Evolutionary conservation across 148 eudicot genomes (phyloP), one percentile per base, ranked within the genome.

Genomic region (Salicornia ramosissima): DNA sequence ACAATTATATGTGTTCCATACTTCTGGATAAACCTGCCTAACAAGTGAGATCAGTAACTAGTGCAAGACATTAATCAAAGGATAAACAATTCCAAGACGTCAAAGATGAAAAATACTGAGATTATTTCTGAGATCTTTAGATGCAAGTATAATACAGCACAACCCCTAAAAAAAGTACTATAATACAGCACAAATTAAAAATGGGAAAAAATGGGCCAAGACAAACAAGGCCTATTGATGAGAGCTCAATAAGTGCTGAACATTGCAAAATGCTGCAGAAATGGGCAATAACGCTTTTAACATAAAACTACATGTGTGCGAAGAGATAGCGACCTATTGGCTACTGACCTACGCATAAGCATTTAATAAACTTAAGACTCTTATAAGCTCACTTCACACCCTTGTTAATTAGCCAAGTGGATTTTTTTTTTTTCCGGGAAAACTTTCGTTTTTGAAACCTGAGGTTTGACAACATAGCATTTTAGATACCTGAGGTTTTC

Each of bases 1-100:
- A 90, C 95, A 61, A 93, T 85, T 70, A 93, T 78, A 68, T 93
- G 98, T 16, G 98, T 93, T 61, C 98, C 98, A 58, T 80, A 93
- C 45, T 87, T 88, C 75, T 65, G 85, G 74, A 93, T 93, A 78
- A 93, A 93, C 86, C 98, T 93, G 86, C 70, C 78, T 67, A 81
- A 80, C 52, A 80, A 85, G 71, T 71, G 65, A 58, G 75, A 82
- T 75, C 76, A 76, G 77, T 71, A 71, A 70, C 59, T 43, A 36
- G 49, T 29, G 49, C 60, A 67, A 42, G 51, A 59, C 6, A 61
- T 24, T 26, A 53, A 22, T 42, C 64, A 64, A 28, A 40, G 28
- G 28, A 40, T 26, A 31, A 46, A 46, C 24, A 33, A 22, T 11
- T 28, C 62, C 45, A 8, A 12, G 21, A 4, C 21, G 36, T 42